Conservation (phyloP, 768 basidiomycete species). For the Macrocybe gigantea region DNA sequence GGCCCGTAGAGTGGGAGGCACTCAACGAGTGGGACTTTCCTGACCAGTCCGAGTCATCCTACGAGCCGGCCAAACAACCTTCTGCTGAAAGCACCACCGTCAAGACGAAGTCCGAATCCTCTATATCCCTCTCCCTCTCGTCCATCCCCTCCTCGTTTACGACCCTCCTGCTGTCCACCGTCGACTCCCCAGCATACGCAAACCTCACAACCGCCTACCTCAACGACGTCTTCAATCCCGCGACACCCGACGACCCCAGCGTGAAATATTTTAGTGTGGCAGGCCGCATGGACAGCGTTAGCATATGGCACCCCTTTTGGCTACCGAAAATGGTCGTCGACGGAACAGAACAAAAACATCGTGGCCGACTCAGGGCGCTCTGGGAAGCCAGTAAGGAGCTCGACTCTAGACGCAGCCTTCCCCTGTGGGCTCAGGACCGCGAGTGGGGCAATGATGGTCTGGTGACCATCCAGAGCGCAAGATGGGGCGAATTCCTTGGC, state of each 20-base stretch:
- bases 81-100: constrained; percentile 1
- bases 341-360: constrained; percentile 62
- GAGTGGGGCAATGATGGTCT: constrained; percentile 89
- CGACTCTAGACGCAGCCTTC: constrained; percentile 12
- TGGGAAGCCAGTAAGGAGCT: constrained; percentile 23
- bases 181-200: constrained; percentile 96
- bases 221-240: constrained; percentile 74
- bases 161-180: constrained; percentile 76
- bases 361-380: constrained; percentile 32
- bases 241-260: constrained; percentile 67
- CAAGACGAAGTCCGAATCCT: constrained; percentile 24
- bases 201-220: constrained; percentile 87
- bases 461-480: constrained; percentile 86
- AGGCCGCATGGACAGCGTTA: constrained; percentile 60
- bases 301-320: constrained; percentile 94
- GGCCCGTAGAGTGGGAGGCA: background rate
- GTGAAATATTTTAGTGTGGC: constrained; percentile 94
- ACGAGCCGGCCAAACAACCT: background rate
- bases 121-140: constrained; percentile 45
- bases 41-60: background rate
- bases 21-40: too few relatives aligned
- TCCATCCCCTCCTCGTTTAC: constrained; percentile 81
- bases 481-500: constrained; percentile 96
- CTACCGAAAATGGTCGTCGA: constrained; percentile 93
- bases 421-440: constrained; percentile 44